These are phyloP conservation scores for Backusella westeae DNA, from an alignment of 192 early-diverging fungal genomes.

Conservation along the genomic window DNA sequence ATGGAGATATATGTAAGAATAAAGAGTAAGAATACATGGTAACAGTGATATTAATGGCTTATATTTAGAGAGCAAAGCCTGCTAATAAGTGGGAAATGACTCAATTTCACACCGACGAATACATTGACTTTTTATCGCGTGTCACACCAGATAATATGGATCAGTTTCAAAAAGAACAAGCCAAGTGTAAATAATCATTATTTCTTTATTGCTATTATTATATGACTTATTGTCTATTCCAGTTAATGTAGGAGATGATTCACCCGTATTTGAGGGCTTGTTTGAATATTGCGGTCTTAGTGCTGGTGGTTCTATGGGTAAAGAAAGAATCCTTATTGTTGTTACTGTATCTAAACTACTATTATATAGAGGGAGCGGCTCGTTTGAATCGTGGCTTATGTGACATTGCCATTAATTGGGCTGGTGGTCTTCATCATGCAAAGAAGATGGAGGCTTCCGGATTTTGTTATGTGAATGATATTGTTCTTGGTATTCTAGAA, in stretches of 20 bases:
- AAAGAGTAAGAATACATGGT: neutral
- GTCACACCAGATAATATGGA: slow-evolving; percentile 79
- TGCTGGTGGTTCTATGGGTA: slow-evolving; percentile 89
- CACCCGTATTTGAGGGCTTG: slow-evolving; percentile 94
- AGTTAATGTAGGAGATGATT: slow-evolving; percentile 90
- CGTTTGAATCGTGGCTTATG: slow-evolving; percentile 77
- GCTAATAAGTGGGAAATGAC: slow-evolving; percentile 75
- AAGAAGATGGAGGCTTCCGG: slow-evolving; percentile 84
- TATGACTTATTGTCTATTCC: neutral
- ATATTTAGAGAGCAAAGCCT: slow-evolving; percentile 38
- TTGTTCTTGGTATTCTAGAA: slow-evolving; percentile 68
- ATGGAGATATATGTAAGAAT: slow-evolving; percentile 73
- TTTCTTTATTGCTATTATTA: slow-evolving; percentile 13
- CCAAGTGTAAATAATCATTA: slow-evolving; percentile 45
- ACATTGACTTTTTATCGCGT: slow-evolving; percentile 81
- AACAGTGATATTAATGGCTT: neutral
- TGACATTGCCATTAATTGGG: slow-evolving; percentile 93
- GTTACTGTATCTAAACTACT: neutral
- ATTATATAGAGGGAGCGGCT: slow-evolving; percentile 69
- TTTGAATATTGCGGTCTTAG: slow-evolving; percentile 94
- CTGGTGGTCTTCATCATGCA: slow-evolving; percentile 84
- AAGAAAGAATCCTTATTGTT: neutral
- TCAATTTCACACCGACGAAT: slow-evolving; percentile 92
- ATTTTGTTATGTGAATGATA: slow-evolving; percentile 97
- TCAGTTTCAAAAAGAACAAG: slow-evolving; percentile 62